Evolutionary conservation across 768 basidiomycete species (phyloP).

Genomic region (Boletus subcaerulescens): DNA sequence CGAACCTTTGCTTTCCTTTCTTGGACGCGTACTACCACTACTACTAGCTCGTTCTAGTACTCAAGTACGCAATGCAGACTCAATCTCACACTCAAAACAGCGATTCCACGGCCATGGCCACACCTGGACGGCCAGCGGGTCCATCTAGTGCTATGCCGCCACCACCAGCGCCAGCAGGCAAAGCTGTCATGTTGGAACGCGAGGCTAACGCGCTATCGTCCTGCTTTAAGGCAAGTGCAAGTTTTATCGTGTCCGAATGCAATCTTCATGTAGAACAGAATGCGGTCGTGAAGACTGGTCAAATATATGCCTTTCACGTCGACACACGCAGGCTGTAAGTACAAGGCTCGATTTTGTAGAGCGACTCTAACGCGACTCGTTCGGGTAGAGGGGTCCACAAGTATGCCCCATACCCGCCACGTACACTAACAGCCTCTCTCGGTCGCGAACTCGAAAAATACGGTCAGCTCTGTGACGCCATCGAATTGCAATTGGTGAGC

Average conservation of each 20-base stretch:
- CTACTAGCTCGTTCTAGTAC: too few species aligned
- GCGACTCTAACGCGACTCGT: neutral
- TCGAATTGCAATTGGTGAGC: constrained; percentile 70
- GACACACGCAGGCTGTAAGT: constrained; percentile 64
- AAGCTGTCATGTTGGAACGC: constrained; percentile 51
- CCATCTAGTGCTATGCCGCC: constrained; percentile 42
- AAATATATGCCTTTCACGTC: constrained; percentile 67
- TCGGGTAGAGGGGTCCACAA: constrained; percentile 51
- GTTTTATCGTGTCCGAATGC: neutral
- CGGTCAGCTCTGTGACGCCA: constrained; percentile 74
- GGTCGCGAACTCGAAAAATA: constrained; percentile 76
- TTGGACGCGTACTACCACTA: constrained; percentile 1
- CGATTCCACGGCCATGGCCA: constrained; percentile 1
- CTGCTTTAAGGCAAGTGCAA: constrained; percentile 52
- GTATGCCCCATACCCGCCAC: constrained; percentile 60
- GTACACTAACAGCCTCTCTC: constrained; percentile 58
- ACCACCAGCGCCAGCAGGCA: constrained; percentile 46
- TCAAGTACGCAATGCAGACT: constrained; percentile 39
- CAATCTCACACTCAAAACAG: constrained; percentile 32
- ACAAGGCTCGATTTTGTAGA: neutral
- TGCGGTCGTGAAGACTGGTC: constrained; percentile 66
- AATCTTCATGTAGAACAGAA: constrained; percentile 36
- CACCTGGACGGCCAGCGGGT: constrained; percentile 29
- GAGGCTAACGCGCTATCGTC: constrained; percentile 58
- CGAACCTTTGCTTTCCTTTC: constrained; percentile 23